These are phyloP conservation scores for Plantago ovata DNA, from an alignment of 257 asterid species.

Conservation along the genomic window DNA sequence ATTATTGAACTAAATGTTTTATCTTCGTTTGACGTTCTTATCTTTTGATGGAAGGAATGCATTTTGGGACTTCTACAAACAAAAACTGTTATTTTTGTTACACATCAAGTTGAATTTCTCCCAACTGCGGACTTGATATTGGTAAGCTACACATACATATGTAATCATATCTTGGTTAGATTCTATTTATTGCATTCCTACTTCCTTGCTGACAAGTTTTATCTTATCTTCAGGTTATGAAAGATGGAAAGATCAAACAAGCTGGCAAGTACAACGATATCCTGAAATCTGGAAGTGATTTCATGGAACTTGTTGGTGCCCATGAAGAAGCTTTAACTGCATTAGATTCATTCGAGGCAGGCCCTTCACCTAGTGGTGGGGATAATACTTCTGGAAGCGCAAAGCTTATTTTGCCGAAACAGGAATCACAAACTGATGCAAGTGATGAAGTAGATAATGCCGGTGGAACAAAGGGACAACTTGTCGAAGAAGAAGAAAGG, in stretches of 20 bases:
- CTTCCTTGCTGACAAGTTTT: background rate
- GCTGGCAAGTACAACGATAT: slow-evolving; percentile 79
- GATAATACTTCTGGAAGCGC: slow-evolving; percentile 22
- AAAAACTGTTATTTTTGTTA: slow-evolving; percentile 68
- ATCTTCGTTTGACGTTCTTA: slow-evolving; percentile 1
- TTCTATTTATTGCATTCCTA: background rate
- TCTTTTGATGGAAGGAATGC: slow-evolving; percentile 56
- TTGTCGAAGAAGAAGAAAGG: slow-evolving; percentile 93
- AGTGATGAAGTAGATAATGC: slow-evolving; percentile 29
- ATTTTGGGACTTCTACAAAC: slow-evolving; percentile 49
- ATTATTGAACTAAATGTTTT: background rate
- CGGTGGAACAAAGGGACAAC: slow-evolving; percentile 47
- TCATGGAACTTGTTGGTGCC: slow-evolving; percentile 91
- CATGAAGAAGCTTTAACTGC: slow-evolving; percentile 75
- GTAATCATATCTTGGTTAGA: background rate
- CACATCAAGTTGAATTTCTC: slow-evolving; percentile 88
- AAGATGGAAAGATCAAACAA: slow-evolving; percentile 69
- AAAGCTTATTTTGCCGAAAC: slow-evolving; percentile 31
- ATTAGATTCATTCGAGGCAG: slow-evolving; percentile 41
- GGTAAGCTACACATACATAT: slow-evolving; percentile 44
- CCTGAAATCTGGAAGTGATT: slow-evolving; percentile 61
- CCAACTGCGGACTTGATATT: slow-evolving; percentile 79
- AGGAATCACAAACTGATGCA: slow-evolving; percentile 27
- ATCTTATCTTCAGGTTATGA: slow-evolving; percentile 59
- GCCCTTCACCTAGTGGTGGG: slow-evolving; percentile 18